Evolutionary conservation across 2,329 filamentous ascomycete genomes (phyloP).

Genomic region (Cryphonectria carpinicola): DNA sequence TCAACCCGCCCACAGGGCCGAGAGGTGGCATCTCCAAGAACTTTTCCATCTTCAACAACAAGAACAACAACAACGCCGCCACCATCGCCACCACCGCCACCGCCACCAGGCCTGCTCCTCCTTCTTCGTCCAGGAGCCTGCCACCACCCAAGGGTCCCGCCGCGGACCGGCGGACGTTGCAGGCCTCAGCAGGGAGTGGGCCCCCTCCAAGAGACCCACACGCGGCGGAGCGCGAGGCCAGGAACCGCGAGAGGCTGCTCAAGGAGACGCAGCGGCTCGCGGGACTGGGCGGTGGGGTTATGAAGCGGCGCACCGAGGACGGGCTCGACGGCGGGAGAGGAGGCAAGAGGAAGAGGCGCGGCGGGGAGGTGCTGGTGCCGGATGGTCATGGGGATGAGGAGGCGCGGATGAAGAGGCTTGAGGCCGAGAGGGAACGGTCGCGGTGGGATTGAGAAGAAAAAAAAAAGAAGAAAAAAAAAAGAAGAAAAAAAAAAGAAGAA

Average conservation of each 20-base stretch:
- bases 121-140: slow-evolving; percentile 6
- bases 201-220: slow-evolving; percentile 55
- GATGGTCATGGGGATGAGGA: slow-evolving; percentile 51
- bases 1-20: slow-evolving; percentile 48
- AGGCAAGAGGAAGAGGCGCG: slow-evolving; percentile 46
- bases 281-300: slow-evolving; percentile 45
- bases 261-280: slow-evolving; percentile 71
- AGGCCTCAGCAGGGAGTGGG: slow-evolving; percentile 36
- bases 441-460: slow-evolving; percentile 47
- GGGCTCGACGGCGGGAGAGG: slow-evolving; percentile 40
- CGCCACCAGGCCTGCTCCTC: background rate
- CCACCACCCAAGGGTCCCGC: slow-evolving; percentile 29
- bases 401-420: slow-evolving; percentile 58
- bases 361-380: slow-evolving; percentile 44
- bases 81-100: background rate
- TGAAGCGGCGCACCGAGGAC: slow-evolving; percentile 57
- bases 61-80: slow-evolving; percentile 5
- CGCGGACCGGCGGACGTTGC: slow-evolving; percentile 40
- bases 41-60: slow-evolving; percentile 28
- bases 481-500: too few relatives aligned
- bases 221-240: slow-evolving; percentile 69
- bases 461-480: too few relatives aligned
- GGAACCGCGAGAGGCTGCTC: slow-evolving; percentile 67
- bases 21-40: slow-evolving; percentile 36
- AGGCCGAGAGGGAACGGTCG: slow-evolving; percentile 62